Evolutionary conservation across 805 yeast species (phyloP).

Genomic region (Wickerhamiella dianesei): DNA sequence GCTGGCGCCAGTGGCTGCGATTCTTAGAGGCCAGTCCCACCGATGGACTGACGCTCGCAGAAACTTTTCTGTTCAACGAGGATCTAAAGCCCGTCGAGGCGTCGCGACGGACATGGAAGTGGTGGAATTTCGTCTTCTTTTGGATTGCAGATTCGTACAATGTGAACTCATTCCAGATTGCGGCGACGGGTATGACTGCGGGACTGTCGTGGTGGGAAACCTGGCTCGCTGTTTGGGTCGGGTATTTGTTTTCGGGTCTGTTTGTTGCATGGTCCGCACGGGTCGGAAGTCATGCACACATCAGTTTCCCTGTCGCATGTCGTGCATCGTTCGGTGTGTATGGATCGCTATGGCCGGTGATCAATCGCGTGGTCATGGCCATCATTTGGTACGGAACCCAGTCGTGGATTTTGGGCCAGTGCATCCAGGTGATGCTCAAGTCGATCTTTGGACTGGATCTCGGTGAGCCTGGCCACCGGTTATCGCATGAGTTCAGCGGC

Average conservation of each 20-base stretch:
- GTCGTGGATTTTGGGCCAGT: slow-evolving; percentile 71
- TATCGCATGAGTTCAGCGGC: slow-evolving; percentile 30
- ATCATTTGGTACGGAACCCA: slow-evolving; percentile 84
- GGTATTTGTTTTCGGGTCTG: slow-evolving; percentile 54
- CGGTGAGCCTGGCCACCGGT: slow-evolving; percentile 25
- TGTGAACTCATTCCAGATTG: slow-evolving; percentile 84
- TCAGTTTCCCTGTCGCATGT: slow-evolving; percentile 71
- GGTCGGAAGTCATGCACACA: slow-evolving; percentile 67
- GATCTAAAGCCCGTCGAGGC: slow-evolving; percentile 42
- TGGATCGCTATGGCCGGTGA: slow-evolving; percentile 78
- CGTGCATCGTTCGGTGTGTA: slow-evolving; percentile 77
- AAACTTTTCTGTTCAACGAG: slow-evolving; percentile 55
- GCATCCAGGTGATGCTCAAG: slow-evolving; percentile 62
- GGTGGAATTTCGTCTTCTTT: slow-evolving; percentile 66
- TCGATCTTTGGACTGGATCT: slow-evolving; percentile 40
- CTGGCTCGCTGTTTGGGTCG: slow-evolving; percentile 82
- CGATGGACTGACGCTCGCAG: slow-evolving; percentile 38
- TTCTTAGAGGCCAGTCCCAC: slow-evolving; percentile 22
- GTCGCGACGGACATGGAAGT: slow-evolving; percentile 66
- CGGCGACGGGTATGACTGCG: slow-evolving; percentile 65
- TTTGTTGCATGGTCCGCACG: slow-evolving; percentile 63
- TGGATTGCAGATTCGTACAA: slow-evolving; percentile 89
- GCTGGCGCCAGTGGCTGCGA: slow-evolving; percentile 9
- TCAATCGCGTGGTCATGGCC: slow-evolving; percentile 80
- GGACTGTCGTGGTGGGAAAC: slow-evolving; percentile 86